phyloP scores from a whole-genome alignment of 2,329 filamentous ascomycete species.

The Aspergillus quadricinctus region DNA sequence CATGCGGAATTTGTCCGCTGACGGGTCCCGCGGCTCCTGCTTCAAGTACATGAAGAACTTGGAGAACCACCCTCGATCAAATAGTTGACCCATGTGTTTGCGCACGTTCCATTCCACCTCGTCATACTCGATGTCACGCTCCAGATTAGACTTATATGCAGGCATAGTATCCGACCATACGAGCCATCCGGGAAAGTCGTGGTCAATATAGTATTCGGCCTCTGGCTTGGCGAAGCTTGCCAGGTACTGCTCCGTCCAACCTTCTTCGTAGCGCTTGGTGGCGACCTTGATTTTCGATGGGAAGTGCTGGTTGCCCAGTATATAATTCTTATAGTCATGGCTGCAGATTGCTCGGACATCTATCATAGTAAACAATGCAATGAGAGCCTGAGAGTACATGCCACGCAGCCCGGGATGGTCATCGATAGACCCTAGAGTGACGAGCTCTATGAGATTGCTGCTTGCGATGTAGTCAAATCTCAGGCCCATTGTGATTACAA shows the following conservation, averaged over 20 bases:
- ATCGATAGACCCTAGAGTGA: conserved; percentile 79
- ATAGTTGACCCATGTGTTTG: conserved; percentile 70
- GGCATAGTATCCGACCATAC: conserved; percentile 89
- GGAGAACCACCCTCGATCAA: conserved; percentile 81
- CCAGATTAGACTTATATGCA: conserved; percentile 69
- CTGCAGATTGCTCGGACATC: conserved; percentile 81
- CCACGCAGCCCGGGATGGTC: conserved; percentile 80
- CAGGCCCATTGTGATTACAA: conserved; percentile 84
- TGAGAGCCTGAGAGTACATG: conserved; percentile 77
- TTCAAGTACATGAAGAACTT: conserved; percentile 91
- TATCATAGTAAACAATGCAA: conserved; percentile 74
- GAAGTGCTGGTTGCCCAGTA: conserved; percentile 73
- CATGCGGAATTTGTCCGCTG: conserved; percentile 83
- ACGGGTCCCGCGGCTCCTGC: conserved; percentile 83
- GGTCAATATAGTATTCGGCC: conserved; percentile 84
- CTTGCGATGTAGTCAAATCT: conserved; percentile 88
- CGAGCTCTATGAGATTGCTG: conserved; percentile 74
- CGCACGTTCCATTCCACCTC: conserved; percentile 70
- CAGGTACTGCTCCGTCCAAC: conserved; percentile 76
- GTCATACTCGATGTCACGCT: conserved; percentile 68
- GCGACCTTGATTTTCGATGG: conserved; percentile 70
- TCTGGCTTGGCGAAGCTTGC: conserved; percentile 70
- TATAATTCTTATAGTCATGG: conserved; percentile 82
- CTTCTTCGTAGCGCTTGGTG: conserved; percentile 68
- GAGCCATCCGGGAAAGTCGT: conserved; percentile 91